Conservation (phyloP, 495 filamentous ascomycete genomes). For the Sphaerosporella brunnea region DNA sequence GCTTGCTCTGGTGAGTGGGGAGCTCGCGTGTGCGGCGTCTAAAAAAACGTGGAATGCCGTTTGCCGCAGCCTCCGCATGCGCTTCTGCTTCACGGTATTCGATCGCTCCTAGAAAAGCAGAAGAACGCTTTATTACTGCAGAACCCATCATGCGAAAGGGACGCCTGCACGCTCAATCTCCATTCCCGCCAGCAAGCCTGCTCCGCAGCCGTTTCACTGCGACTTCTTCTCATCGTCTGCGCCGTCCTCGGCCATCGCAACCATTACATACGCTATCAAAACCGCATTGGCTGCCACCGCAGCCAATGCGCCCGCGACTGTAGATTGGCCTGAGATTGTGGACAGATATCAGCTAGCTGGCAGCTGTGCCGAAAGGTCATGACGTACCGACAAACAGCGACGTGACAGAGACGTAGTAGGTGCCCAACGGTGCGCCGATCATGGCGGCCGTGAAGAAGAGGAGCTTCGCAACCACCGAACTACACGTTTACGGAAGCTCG, state of each 20-base stretch:
- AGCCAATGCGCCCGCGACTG: constrained; percentile 65
- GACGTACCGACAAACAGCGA: constrained; percentile 44
- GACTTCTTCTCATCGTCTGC: constrained; percentile 41
- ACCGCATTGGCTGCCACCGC: constrained; percentile 85
- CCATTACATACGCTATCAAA: constrained; percentile 73
- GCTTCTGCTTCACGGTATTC: no score
- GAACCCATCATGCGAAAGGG: no score
- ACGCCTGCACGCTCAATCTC: background rate
- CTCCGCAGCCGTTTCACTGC: no score
- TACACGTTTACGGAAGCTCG: constrained; percentile 27
- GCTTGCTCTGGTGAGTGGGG: no score
- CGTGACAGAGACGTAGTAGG: constrained; percentile 68
- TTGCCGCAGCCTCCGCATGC: no score
- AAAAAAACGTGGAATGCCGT: no score
- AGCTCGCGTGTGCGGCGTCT: no score
- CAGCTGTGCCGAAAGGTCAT: background rate
- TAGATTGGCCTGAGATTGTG: constrained; percentile 56
- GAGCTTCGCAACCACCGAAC: constrained; percentile 75
- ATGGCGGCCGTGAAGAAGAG: constrained; percentile 81
- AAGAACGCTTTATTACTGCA: no score
- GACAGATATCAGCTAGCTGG: constrained; percentile 5
- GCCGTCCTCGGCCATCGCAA: constrained; percentile 84
- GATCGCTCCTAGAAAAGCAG: no score
- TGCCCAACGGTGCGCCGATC: constrained; percentile 65
- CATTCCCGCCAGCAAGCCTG: background rate